Base-by-base conservation (phyloP, 768 basidiomycete species). In the Hericium erinaceus region DNA sequence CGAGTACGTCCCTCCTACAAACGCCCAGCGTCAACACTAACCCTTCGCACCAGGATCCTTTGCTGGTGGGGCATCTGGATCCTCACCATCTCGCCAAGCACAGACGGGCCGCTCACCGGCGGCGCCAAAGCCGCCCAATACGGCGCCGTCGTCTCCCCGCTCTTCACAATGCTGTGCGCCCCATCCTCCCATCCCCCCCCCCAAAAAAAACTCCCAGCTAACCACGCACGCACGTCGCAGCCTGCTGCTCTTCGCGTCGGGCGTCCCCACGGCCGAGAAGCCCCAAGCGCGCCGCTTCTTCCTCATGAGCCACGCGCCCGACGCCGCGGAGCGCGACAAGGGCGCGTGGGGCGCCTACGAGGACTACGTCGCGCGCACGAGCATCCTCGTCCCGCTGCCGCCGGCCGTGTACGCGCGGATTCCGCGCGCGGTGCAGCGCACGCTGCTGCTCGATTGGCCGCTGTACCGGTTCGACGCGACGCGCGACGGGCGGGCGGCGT, bases 51-150 rank as follows among this genome's bases (percentile, higher is more conserved):
- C 59, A 81, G 80, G 65, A 83, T 82, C 56, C 66, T 82, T 58
- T 82, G 80, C 63, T 84, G 82, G 81, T 83, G 81, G 81, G 83
- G 82, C 2, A 80, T 83, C 16, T 84, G 81, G 81, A 77, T 77
- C 39, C 70, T 82, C 4, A 77, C 75, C 60, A 72, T 87, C 3
- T 82, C 85, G 5, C 84, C 84, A 0, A 75, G 80, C 3, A 76
- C 77, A 6, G 73, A 81, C 46, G 75, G 78, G 6, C 61, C 64
- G 16, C 64, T 82, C 11, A 50, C 71, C 11, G 68, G 69, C 4
- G 72, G 77, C 5, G 72, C 80, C 3, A 72, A 72, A 52, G 68
- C 78, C 7, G 85, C 85, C 5, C 83, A 83, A 63, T 80, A 80
- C 62, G 84, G 76, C 18, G 69, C 83, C 4, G 73, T 87, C 54